These are phyloP conservation scores for Asparagopsis taxiformis DNA, from an alignment of 31 red algal genomes.

Conservation along the genomic window DNA sequence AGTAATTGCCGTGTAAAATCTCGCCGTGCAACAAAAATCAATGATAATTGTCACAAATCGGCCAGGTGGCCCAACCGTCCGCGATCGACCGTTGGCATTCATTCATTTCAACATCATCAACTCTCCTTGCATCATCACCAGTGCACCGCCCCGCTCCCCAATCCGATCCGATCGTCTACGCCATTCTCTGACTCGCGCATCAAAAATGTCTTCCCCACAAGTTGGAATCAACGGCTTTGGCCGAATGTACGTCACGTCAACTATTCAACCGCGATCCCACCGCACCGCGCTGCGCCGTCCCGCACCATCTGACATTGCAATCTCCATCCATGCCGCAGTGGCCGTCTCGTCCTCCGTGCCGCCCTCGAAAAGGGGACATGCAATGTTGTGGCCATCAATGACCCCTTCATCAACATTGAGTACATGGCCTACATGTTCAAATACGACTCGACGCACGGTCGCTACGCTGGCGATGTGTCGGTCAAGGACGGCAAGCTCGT, in stretches of 20 bases:
- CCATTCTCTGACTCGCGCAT: too few relatives aligned
- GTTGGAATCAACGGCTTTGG: slow-evolving; percentile 99
- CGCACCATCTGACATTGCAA: background rate
- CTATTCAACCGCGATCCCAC: background rate
- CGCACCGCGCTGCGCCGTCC: background rate
- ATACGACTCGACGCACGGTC: slow-evolving; percentile 98
- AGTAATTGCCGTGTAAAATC: too few relatives aligned
- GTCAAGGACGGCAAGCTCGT: slow-evolving; percentile 90
- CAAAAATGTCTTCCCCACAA: slow-evolving; percentile 65
- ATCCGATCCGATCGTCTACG: too few relatives aligned
- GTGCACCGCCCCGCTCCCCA: too few relatives aligned
- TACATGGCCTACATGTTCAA: slow-evolving; percentile 99
- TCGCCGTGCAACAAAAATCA: too few relatives aligned
- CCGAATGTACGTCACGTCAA: slow-evolving; percentile 42
- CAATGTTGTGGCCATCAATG: slow-evolving; percentile 98
- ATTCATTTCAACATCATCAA: too few relatives aligned
- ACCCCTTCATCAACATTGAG: slow-evolving; percentile 97
- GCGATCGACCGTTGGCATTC: too few relatives aligned
- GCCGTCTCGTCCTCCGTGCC: slow-evolving; percentile 97
- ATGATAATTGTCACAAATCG: too few relatives aligned
- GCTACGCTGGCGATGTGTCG: slow-evolving; percentile 65
- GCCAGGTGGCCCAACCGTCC: too few relatives aligned
- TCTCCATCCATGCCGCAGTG: slow-evolving; percentile 27
- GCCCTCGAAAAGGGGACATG: slow-evolving; percentile 91
- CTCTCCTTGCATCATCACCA: too few relatives aligned